phyloP scores from a whole-genome alignment of 306 rosid genomes.

The Casuarina equisetifolia region DNA sequence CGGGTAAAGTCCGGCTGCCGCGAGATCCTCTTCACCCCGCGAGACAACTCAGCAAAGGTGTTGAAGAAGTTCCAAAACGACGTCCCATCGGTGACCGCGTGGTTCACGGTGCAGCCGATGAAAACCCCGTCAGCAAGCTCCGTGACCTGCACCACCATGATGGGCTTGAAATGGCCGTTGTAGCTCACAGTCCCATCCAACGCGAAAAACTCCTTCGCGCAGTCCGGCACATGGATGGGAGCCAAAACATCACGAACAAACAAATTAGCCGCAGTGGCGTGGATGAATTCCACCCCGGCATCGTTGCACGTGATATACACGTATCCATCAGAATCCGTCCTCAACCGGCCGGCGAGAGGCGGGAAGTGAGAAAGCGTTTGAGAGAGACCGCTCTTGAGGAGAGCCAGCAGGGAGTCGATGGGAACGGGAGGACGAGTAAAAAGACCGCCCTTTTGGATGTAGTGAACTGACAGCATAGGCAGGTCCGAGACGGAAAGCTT shows the following conservation, averaged over 20 bases:
- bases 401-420: conserved; percentile 27
- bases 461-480: conserved; percentile 89
- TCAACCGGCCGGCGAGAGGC: conserved; percentile 81
- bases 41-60: conserved; percentile 63
- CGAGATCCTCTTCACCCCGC: conserved; percentile 30
- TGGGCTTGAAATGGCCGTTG: conserved; percentile 59
- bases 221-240: conserved; percentile 41
- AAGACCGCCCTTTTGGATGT: conserved; percentile 89
- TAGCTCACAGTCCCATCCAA: conserved; percentile 67
- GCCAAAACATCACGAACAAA: conserved; percentile 43
- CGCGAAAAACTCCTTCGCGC: conserved; percentile 57
- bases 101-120: conserved; percentile 73
- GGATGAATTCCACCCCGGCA: conserved; percentile 68
- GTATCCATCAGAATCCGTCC: conserved; percentile 55
- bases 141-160: conserved; percentile 73
- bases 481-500: conserved; percentile 93
- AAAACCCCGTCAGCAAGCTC: conserved; percentile 74
- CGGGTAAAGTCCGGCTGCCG: conserved; percentile 63
- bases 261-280: conserved; percentile 35
- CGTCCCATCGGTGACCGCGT: conserved; percentile 80
- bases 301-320: conserved; percentile 70
- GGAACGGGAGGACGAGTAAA: conserved; percentile 60
- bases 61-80: conserved; percentile 97
- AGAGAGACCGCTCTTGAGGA: conserved; percentile 55
- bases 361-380: conserved; percentile 68